phyloP scores from a whole-genome alignment of 108 stramenopile genomes.

The Skeletonema grethae region DNA sequence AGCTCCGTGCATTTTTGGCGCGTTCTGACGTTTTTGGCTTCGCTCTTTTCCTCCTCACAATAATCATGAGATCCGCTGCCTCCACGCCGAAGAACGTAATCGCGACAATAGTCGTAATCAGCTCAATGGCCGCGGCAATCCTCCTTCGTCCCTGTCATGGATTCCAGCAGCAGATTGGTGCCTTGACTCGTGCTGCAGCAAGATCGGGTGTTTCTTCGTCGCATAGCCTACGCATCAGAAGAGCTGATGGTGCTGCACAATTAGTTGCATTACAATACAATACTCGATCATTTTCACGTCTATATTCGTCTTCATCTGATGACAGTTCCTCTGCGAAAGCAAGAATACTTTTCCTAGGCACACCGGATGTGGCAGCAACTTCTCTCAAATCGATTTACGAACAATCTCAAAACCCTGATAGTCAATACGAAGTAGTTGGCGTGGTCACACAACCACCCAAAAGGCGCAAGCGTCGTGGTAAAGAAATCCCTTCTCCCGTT shows the following conservation, averaged over 20 bases:
- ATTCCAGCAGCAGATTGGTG: conserved; percentile 16
- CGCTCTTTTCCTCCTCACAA: neutral
- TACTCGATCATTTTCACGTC: neutral
- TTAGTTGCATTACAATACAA: conserved; percentile 1
- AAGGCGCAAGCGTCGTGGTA: conserved; percentile 82
- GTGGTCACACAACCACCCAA: conserved; percentile 96
- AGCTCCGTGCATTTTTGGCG: conserved; percentile 2
- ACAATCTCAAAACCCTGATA: conserved; percentile 56
- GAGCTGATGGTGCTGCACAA: neutral
- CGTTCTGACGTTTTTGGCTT: neutral
- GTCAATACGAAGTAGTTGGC: conserved; percentile 81
- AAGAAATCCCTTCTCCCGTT: conserved; percentile 81
- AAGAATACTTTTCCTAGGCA: conserved; percentile 93
- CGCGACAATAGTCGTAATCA: conserved; percentile 19
- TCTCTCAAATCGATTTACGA: conserved; percentile 78
- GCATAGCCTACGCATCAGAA: neutral
- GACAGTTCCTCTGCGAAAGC: conserved; percentile 36
- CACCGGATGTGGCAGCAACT: conserved; percentile 94
- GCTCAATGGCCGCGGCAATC: conserved; percentile 17
- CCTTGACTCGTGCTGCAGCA: neutral
- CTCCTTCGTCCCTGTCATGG: conserved; percentile 14
- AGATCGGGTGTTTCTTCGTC: neutral
- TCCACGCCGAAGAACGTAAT: conserved; percentile 5
- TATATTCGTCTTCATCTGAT: conserved; percentile 10
- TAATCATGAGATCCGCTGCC: neutral